A percentile compares a stretch with the other conserved stretches of the same genome.
Evolutionary conservation across 225 moss, liverwort and hornwort species (phyloP).

Genomic region (Marchantia polymorpha): DNA sequence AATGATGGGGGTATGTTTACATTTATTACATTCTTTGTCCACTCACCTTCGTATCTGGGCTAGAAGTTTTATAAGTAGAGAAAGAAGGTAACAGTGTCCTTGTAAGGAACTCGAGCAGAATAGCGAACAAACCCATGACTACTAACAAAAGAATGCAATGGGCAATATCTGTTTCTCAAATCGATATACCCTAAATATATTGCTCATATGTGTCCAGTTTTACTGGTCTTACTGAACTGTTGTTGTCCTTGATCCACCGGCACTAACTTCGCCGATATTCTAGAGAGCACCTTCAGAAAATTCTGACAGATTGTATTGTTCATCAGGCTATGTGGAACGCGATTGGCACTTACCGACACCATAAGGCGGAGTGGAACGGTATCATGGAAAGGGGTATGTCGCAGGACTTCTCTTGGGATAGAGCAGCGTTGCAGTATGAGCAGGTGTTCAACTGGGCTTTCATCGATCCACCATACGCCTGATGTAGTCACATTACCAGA

Average conservation of each 20-base stretch:
- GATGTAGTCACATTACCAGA: conserved; percentile 4
- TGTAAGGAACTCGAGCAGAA: background rate
- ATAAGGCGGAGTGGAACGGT: conserved; percentile 57
- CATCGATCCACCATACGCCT: conserved; percentile 89
- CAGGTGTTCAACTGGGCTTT: conserved; percentile 98
- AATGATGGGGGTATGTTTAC: conserved; percentile 51
- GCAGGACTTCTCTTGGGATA: conserved; percentile 90
- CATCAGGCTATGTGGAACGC: conserved; percentile 64
- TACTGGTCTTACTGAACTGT: too few relatives aligned
- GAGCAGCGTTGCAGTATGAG: conserved; percentile 93
- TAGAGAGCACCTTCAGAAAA: background rate
- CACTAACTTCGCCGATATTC: too few relatives aligned
- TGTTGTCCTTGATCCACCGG: too few relatives aligned
- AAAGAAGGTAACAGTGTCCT: background rate
- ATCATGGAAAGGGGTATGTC: conserved; percentile 78
- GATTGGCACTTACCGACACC: conserved; percentile 63
- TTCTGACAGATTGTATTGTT: background rate
- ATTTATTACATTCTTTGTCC: background rate
- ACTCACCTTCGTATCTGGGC: background rate
- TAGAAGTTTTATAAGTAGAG: background rate
- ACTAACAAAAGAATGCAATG: too few relatives aligned
- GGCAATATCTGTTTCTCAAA: too few relatives aligned
- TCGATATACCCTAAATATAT: too few relatives aligned
- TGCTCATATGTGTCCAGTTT: too few relatives aligned
- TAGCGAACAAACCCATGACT: background rate